Percentiles rank a stretch among this genome's conserved stretches.
phyloP scores from a whole-genome alignment of 2,329 filamentous ascomycete species.

The Cladosporium austrohemisphaericum region DNA sequence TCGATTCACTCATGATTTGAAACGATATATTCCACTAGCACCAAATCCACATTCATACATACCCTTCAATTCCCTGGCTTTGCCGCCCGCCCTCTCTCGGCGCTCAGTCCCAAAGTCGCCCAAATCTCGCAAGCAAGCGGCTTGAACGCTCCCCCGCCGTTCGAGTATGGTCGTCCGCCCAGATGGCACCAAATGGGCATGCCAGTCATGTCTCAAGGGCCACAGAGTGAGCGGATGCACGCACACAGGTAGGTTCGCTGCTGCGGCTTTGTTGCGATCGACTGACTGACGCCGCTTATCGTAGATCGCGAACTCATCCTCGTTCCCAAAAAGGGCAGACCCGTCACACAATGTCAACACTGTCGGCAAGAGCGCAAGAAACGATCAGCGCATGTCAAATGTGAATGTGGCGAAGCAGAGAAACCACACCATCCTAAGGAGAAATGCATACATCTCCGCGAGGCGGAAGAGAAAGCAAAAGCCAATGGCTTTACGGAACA shows the following conservation, averaged over 20 bases:
- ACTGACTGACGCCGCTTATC: constrained; percentile 20
- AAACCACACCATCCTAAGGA: constrained; percentile 64
- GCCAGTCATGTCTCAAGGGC: constrained; percentile 95
- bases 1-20: constrained; percentile 15
- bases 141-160: constrained; percentile 8
- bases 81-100: constrained; percentile 5
- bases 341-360: constrained; percentile 95
- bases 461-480: constrained; percentile 35
- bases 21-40: constrained; percentile 14
- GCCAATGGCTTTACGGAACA: constrained; percentile 24
- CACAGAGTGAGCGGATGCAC: constrained; percentile 99
- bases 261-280: background rate
- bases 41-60: constrained; percentile 10
- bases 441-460: constrained; percentile 43
- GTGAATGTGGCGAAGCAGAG: constrained; percentile 77
- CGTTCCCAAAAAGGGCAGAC: constrained; percentile 96
- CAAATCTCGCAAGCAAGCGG: constrained; percentile 18
- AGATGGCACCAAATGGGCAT: constrained; percentile 96
- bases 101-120: constrained; percentile 17
- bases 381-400: constrained; percentile 89
- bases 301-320: constrained; percentile 86
- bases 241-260: constrained; percentile 71
- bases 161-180: constrained; percentile 34
- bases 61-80: constrained; percentile 6
- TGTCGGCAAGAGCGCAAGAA: constrained; percentile 96